Conservation (phyloP, 768 basidiomycete species). For the Suillus variegatus region DNA sequence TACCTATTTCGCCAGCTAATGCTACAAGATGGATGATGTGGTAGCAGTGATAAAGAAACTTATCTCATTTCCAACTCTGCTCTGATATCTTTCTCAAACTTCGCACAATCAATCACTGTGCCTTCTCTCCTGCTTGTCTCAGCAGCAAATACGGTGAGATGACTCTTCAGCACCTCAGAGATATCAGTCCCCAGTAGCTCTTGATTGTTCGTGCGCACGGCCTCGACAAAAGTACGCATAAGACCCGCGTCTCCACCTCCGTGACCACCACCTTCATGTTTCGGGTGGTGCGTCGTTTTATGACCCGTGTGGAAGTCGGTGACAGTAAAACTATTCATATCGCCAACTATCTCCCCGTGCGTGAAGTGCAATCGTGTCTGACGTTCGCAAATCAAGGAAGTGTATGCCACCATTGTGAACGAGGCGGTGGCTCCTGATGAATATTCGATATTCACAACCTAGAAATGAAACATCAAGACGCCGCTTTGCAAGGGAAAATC, state of each 20-base stretch:
- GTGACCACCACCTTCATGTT: conserved; percentile 67
- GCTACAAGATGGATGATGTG: neutral
- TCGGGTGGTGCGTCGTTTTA: conserved; percentile 48
- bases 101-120: conserved; percentile 64
- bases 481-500: neutral
- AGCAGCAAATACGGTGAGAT: conserved; percentile 86
- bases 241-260: conserved; percentile 84
- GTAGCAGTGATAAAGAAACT: neutral
- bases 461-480: neutral
- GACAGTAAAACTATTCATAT: conserved; percentile 76
- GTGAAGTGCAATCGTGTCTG: conserved; percentile 84
- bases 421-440: conserved; percentile 79
- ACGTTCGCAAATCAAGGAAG: conserved; percentile 77
- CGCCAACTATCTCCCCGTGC: conserved; percentile 86
- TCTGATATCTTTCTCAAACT: conserved; percentile 61
- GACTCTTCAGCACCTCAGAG: conserved; percentile 70
- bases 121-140: conserved; percentile 75
- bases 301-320: conserved; percentile 68
- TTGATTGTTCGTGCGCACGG: conserved; percentile 68
- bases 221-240: conserved; percentile 73
- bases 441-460: conserved; percentile 88
- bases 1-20: neutral
- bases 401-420: conserved; percentile 89
- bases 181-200: conserved; percentile 64
- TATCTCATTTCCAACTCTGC: conserved; percentile 22